phyloP scores from a whole-genome alignment of 306 rosid genomes.

The Fragaria iinumae region DNA sequence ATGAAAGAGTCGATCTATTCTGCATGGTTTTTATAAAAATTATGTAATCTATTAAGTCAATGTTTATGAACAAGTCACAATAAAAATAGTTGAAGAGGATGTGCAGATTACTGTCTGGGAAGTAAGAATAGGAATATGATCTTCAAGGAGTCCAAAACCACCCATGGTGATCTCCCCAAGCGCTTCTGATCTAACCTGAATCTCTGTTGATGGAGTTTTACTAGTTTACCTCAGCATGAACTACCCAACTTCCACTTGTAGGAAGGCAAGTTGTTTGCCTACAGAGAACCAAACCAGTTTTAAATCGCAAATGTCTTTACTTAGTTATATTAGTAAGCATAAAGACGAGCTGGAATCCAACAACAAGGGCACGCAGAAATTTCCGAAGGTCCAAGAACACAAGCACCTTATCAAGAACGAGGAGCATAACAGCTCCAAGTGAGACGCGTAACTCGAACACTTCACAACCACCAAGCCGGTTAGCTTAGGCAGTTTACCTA shows the following conservation, averaged over 20 bases:
- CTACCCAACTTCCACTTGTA: background rate
- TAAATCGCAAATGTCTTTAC: too few relatives aligned
- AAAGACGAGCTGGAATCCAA: background rate
- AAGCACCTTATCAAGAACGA: background rate
- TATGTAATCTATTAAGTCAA: background rate
- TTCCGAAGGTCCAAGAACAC: background rate
- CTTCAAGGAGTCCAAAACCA: too few relatives aligned
- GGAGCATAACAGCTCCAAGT: background rate
- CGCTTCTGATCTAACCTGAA: too few relatives aligned
- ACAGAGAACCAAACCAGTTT: background rate
- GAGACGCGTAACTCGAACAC: background rate
- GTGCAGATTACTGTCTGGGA: background rate
- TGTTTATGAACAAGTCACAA: background rate
- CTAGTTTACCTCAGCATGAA: too few relatives aligned
- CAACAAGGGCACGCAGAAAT: background rate
- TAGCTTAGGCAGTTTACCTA: background rate
- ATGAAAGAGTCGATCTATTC: background rate
- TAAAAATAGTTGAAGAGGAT: background rate
- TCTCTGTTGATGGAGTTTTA: too few relatives aligned
- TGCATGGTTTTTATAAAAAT: background rate
- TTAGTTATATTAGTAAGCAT: background rate
- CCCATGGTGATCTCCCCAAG: too few relatives aligned
- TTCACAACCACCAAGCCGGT: too few relatives aligned
- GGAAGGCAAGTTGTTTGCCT: background rate
- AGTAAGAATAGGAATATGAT: too few relatives aligned